Conservation (phyloP, 1,139 yeast genomes). For the Saccharomyces hybrid region DNA sequence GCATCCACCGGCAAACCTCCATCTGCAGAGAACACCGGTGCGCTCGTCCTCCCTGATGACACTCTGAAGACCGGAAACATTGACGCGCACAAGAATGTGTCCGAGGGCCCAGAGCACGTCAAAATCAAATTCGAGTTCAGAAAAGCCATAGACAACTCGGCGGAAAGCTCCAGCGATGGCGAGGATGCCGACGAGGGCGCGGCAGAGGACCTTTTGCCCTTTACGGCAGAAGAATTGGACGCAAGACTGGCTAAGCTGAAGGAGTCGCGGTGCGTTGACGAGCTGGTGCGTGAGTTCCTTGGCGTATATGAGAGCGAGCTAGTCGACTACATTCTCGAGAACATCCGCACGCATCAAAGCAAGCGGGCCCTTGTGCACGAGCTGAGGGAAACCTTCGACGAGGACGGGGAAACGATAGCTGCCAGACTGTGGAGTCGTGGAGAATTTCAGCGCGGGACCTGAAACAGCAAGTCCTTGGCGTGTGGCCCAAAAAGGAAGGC, state of each 20-base stretch:
- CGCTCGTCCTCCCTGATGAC: background rate
- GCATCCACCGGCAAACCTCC: background rate
- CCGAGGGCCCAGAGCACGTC: conserved; percentile 6
- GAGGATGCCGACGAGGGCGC: background rate
- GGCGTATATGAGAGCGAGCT: conserved; percentile 31
- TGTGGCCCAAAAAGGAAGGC: background rate
- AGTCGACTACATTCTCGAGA: conserved; percentile 28
- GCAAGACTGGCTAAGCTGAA: conserved; percentile 13
- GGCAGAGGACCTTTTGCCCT: conserved; percentile 9
- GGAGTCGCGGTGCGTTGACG: conserved; percentile 21
- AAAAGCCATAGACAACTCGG: conserved; percentile 17
- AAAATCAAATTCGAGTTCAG: conserved; percentile 23
- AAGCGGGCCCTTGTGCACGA: conserved; percentile 21
- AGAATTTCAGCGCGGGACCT: conserved; percentile 4
- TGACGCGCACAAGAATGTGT: conserved; percentile 1
- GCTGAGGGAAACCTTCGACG: conserved; percentile 30
- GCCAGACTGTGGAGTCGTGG: conserved; percentile 22
- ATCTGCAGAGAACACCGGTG: background rate
- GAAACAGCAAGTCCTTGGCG: background rate
- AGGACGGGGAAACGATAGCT: conserved; percentile 26
- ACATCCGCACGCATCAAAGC: conserved; percentile 21
- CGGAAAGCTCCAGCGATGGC: conserved; percentile 1
- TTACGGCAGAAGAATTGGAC: conserved; percentile 14
- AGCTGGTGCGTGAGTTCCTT: conserved; percentile 27
- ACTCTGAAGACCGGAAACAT: conserved; percentile 1